phyloP scores from a whole-genome alignment of 2,329 filamentous ascomycete species.

The Alternaria brassicae region DNA sequence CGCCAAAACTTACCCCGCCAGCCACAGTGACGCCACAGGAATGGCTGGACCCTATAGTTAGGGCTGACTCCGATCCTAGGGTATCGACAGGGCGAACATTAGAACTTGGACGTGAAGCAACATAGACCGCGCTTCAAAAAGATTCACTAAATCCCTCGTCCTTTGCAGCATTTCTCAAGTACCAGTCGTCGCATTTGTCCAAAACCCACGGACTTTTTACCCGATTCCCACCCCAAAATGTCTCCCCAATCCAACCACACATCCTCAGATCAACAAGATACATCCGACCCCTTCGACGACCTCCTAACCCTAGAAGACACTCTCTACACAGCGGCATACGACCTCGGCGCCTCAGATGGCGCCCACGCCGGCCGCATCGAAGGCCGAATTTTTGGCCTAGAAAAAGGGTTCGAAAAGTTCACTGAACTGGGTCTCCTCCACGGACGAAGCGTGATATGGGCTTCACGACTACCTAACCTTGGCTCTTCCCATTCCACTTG shows the following conservation, averaged over 20 bases:
- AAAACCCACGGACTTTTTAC: no score
- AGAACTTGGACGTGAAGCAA: background rate
- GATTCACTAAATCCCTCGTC: no score
- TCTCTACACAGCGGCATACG: conserved; percentile 85
- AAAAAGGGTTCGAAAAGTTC: conserved; percentile 95
- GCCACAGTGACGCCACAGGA: conserved; percentile 28
- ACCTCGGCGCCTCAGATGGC: conserved; percentile 77
- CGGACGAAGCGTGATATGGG: conserved; percentile 83
- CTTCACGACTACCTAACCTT: conserved; percentile 64
- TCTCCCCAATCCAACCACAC: background rate
- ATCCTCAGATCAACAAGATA: background rate
- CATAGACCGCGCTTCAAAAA: background rate
- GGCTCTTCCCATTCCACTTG: background rate
- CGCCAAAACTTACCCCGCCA: conserved; percentile 32
- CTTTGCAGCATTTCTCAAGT: background rate
- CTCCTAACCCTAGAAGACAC: conserved; percentile 67
- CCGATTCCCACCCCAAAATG: no score
- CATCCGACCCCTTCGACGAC: conserved; percentile 60
- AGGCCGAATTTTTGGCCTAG: conserved; percentile 87
- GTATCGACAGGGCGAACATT: background rate
- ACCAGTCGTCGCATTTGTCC: no score
- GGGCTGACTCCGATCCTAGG: conserved; percentile 2
- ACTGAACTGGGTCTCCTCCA: conserved; percentile 78
- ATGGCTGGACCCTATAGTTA: conserved; percentile 1
- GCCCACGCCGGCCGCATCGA: conserved; percentile 80